These are phyloP conservation scores for Aspergillus nanangensis DNA, from an alignment of 495 filamentous ascomycete genomes.

Conservation along the genomic window DNA sequence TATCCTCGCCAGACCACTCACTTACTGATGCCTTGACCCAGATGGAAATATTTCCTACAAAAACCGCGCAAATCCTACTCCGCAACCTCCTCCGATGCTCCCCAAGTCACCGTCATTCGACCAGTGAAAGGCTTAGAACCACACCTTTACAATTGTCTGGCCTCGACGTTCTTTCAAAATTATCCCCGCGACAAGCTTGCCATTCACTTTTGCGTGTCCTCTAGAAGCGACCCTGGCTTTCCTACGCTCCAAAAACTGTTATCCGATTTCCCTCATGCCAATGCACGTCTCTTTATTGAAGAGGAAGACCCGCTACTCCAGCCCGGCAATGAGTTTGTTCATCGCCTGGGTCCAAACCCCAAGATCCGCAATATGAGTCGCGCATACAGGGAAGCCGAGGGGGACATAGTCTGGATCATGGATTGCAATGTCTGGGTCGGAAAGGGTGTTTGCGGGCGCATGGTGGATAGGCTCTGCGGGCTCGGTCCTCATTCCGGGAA, in stretches of 20 bases:
- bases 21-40: no score
- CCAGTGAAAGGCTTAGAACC: slow-evolving; percentile 92
- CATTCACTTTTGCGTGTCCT: slow-evolving; percentile 77
- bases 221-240: slow-evolving; percentile 72
- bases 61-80: slow-evolving; percentile 31
- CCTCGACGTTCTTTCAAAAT: slow-evolving; percentile 78
- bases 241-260: slow-evolving; percentile 68
- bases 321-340: slow-evolving; percentile 37
- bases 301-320: slow-evolving; percentile 77
- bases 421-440: slow-evolving; percentile 97
- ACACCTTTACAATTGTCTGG: slow-evolving; percentile 85
- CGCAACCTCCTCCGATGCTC: slow-evolving; percentile 35
- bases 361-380: slow-evolving; percentile 97
- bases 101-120: slow-evolving; percentile 89
- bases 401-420: slow-evolving; percentile 89
- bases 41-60: slow-evolving; percentile 42
- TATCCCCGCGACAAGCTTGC: slow-evolving; percentile 78
- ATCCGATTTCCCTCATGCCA: slow-evolving; percentile 64
- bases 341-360: slow-evolving; percentile 85
- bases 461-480: slow-evolving; percentile 83
- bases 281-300: slow-evolving; percentile 76
- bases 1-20: neutral
- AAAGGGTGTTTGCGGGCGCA: slow-evolving; percentile 70
- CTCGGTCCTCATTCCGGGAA: slow-evolving; percentile 40
- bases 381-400: slow-evolving; percentile 88